A percentile compares a stretch with the other conserved stretches of the same genome.
Evolutionary conservation across 1,284 basidiomycete species (phyloP).

Genomic region (Psilocybe mexicana): DNA sequence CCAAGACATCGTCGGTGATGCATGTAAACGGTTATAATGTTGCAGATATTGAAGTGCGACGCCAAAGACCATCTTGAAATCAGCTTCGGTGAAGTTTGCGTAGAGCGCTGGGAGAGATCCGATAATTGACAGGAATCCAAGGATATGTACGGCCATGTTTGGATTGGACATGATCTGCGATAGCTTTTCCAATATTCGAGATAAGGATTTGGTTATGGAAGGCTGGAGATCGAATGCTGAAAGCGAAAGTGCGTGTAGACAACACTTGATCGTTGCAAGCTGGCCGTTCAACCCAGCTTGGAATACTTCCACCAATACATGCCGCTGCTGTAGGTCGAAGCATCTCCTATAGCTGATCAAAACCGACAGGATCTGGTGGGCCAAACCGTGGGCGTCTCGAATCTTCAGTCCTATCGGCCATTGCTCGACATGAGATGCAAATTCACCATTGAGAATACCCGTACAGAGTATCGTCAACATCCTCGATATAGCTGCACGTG

Average conservation of each 20-base stretch:
- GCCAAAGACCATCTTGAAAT: constrained; percentile 94
- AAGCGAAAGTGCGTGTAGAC: constrained; percentile 88
- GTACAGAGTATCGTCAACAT: constrained; percentile 74
- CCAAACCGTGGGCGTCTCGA: constrained; percentile 86
- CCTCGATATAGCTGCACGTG: constrained; percentile 62
- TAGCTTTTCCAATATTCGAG: constrained; percentile 84
- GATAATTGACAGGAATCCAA: constrained; percentile 89
- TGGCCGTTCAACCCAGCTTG: constrained; percentile 79
- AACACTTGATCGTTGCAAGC: constrained; percentile 86
- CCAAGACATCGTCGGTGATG: constrained; percentile 68
- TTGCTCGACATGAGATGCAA: constrained; percentile 60
- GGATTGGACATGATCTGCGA: constrained; percentile 95
- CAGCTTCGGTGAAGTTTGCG: constrained; percentile 90
- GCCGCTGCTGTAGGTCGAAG: constrained; percentile 70
- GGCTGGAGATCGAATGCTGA: constrained; percentile 88
- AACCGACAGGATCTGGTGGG: constrained; percentile 87
- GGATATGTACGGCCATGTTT: constrained; percentile 92
- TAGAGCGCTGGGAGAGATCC: constrained; percentile 79
- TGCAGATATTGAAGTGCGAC: constrained; percentile 95
- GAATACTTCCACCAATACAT: constrained; percentile 84
- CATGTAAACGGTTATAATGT: constrained; percentile 77
- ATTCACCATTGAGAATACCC: constrained; percentile 61
- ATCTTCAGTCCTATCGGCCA: constrained; percentile 69
- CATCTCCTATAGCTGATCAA: constrained; percentile 87
- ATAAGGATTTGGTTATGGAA: constrained; percentile 81